Percentiles rank a stretch among this genome's conserved stretches.
These are phyloP conservation scores for Multifurca ochricompacta DNA, from an alignment of 768 basidiomycete genomes.

Conservation along the genomic window DNA sequence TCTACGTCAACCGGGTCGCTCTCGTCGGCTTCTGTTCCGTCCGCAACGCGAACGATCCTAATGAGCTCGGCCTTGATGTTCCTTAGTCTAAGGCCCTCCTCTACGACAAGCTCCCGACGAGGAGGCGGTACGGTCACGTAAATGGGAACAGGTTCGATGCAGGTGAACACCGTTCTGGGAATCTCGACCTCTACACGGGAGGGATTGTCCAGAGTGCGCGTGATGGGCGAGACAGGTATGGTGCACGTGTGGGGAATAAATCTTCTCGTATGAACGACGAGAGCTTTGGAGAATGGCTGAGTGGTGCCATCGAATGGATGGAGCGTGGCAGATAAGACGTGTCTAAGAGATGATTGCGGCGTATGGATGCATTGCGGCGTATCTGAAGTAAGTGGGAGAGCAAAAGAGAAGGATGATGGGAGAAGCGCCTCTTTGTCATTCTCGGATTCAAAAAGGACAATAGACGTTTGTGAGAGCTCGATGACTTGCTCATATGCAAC, in stretches of 20 bases:
- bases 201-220: conserved; percentile 49
- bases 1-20: conserved; percentile 16
- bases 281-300: conserved; percentile 42
- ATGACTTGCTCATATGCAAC: conserved; percentile 51
- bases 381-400: conserved; percentile 70
- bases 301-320: conserved; percentile 34
- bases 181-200: conserved; percentile 63
- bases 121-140: conserved; percentile 80
- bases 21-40: conserved; percentile 24
- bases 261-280: conserved; percentile 64
- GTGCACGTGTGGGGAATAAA: conserved; percentile 58
- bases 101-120: conserved; percentile 52
- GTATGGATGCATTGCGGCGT: conserved; percentile 80
- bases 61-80: conserved; percentile 78
- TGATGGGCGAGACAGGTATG: conserved; percentile 54
- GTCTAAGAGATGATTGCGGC: conserved; percentile 60
- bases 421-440: conserved; percentile 32
- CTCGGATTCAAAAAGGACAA: conserved; percentile 45
- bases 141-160: conserved; percentile 67
- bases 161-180: conserved; percentile 61
- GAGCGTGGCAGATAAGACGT: conserved; percentile 62
- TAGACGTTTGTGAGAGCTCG: conserved; percentile 53
- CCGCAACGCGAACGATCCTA: conserved; percentile 50
- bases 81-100: conserved; percentile 64
- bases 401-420: conserved; percentile 68